Percentiles rank a stretch among this genome's conserved stretches.
phyloP scores from a whole-genome alignment of 2,329 filamentous ascomycete genomes.

The Tympanopsis confertula region DNA sequence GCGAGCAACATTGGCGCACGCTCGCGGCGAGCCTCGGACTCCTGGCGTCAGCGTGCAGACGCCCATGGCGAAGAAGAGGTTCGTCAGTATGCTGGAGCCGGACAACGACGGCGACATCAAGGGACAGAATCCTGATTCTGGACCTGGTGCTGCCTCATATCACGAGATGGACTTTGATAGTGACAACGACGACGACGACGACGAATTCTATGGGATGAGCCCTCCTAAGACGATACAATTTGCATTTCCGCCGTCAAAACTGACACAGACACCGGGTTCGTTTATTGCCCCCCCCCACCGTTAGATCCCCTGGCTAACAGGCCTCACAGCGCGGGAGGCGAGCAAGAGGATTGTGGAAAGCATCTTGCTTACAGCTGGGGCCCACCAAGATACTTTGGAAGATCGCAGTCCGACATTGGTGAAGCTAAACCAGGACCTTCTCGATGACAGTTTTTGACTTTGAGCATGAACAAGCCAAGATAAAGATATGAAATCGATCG shows the following conservation, averaged over 20 bases:
- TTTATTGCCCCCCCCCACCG: constrained; percentile 1
- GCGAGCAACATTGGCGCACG: constrained; percentile 27
- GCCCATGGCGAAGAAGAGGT: constrained; percentile 44
- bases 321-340: constrained; percentile 56
- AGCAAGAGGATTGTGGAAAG: constrained; percentile 74
- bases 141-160: constrained; percentile 9
- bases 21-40: constrained; percentile 44
- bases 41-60: constrained; percentile 82
- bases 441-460: constrained; percentile 48
- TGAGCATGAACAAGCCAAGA: constrained; percentile 2
- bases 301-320: constrained; percentile 2
- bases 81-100: constrained; percentile 10
- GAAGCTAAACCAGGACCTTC: constrained; percentile 49
- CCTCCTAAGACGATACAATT: constrained; percentile 92
- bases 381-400: constrained; percentile 37
- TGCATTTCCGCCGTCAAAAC: constrained; percentile 62
- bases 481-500: constrained; percentile 1
- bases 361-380: constrained; percentile 65
- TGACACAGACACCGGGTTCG: constrained; percentile 71
- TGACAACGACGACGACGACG: constrained; percentile 57
- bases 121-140: constrained; percentile 12
- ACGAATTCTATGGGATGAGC: constrained; percentile 61
- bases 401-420: constrained; percentile 56
- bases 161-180: constrained; percentile 65
- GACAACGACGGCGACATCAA: constrained; percentile 12